Base-by-base conservation (phyloP, 352 stramenopile species). In the Pythium dissimile region DNA sequence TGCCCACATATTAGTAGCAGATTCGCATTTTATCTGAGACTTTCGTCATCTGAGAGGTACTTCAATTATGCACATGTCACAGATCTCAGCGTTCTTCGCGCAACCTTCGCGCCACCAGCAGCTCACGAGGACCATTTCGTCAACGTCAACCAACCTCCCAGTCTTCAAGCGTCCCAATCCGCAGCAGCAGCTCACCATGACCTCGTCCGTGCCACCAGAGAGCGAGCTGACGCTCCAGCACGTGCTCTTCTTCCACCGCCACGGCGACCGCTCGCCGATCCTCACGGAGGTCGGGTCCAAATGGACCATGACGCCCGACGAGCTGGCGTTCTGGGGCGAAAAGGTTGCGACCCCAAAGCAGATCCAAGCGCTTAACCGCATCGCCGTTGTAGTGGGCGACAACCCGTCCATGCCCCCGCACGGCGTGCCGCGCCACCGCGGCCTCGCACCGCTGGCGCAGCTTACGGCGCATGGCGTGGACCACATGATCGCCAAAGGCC, bases 231-330 rank as follows among this genome's bases (percentile, higher is more conserved):
- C 66, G 46, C 61, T 92, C 54, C 71, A 69, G 35, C 82, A 94
- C 59, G 84, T 89, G 55, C 64, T 94, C 47, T 65, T 92, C 27
- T 87, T 92, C 62, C 82, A 92, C 51, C 84, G 84, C 51, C 84
- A 92, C 49, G 84, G 84, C 47, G 84, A 94, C 60, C 80, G 84
- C 42, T 77, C 82, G 49, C 84, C 84, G 5, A 75, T 94, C 50
- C 69, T 92, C 32, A 79, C 76, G 24, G 58, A 69, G 23, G 75
- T 89, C 37, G 75, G 79, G 27, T 57, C 64, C 13, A 83, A 84
- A 44, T 73, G 80, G 57, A 41, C 61, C 28, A 76, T 78, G 61
- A 84, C 75, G 27, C 52, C 62, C 1, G 68, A 81, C 27, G 82
- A 92, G 52, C 67, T 69, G 37, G 69, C 70, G 20, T 89, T 88